Evolutionary conservation across 2,329 filamentous ascomycete genomes (phyloP).

Genomic region (Hirsutella minnesotensis): DNA sequence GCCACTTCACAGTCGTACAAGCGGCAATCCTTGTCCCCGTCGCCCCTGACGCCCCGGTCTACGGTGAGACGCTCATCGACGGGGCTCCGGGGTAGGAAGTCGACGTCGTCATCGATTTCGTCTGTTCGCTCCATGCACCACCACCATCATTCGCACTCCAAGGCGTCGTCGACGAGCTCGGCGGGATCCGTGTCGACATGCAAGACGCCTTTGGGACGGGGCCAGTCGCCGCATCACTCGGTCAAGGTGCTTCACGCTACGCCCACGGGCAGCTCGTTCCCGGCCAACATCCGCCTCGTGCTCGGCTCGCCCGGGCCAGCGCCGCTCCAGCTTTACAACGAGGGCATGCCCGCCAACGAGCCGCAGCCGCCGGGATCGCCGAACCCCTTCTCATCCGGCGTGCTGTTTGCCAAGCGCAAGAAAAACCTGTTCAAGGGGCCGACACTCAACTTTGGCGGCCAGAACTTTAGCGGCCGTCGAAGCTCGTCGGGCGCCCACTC

Average conservation of each 20-base stretch:
- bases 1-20: constrained; percentile 37
- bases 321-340: constrained; percentile 42
- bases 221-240: constrained; percentile 73
- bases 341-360: constrained; percentile 37
- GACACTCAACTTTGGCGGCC: constrained; percentile 43
- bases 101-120: constrained; percentile 88
- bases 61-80: constrained; percentile 73
- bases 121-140: constrained; percentile 87
- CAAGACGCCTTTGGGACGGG: constrained; percentile 50
- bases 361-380: constrained; percentile 37
- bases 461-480: constrained; percentile 23
- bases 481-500: constrained; percentile 30
- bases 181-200: constrained; percentile 61
- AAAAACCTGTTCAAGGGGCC: constrained; percentile 75
- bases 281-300: constrained; percentile 75
- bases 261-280: constrained; percentile 63
- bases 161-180: constrained; percentile 86
- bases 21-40: constrained; percentile 74
- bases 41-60: constrained; percentile 77
- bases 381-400: constrained; percentile 47
- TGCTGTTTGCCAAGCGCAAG: constrained; percentile 74
- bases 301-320: constrained; percentile 43
- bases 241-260: constrained; percentile 94
- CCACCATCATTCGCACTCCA: constrained; percentile 77
- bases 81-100: constrained; percentile 82